These are phyloP conservation scores for Galerina sulciceps DNA, from an alignment of 768 basidiomycete genomes.

Conservation along the genomic window DNA sequence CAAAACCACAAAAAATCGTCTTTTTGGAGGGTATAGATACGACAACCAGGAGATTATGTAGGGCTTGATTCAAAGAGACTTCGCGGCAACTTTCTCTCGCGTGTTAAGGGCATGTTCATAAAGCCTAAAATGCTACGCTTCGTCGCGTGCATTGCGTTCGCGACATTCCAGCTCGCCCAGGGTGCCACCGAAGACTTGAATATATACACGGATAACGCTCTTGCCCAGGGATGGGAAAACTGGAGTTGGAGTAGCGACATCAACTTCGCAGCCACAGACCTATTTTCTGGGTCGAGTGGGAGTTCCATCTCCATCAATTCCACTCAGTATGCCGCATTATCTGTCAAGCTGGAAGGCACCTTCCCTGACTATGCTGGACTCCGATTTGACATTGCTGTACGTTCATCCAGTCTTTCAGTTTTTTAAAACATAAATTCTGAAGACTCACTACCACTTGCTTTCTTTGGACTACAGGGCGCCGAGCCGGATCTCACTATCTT, in stretches of 20 bases:
- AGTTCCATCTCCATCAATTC: conserved; percentile 50
- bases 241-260: conserved; percentile 54
- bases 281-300: conserved; percentile 42
- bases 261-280: conserved; percentile 47
- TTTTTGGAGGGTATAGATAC: not conserved
- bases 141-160: conserved; percentile 22
- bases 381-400: conserved; percentile 52
- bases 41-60: not conserved
- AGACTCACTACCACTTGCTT: not conserved
- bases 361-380: conserved; percentile 51
- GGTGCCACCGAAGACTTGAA: conserved; percentile 35
- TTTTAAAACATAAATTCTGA: not conserved
- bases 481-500: conserved; percentile 48
- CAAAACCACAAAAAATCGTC: not conserved
- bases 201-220: conserved; percentile 44
- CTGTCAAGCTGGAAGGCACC: conserved; percentile 45
- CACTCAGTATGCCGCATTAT: conserved; percentile 46
- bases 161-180: conserved; percentile 19
- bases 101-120: not conserved
- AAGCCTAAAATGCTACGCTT: conserved; percentile 17
- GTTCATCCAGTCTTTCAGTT: conserved; percentile 17
- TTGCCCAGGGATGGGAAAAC: conserved; percentile 52
- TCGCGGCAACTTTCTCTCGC: not conserved
- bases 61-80: not conserved
- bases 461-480: conserved; percentile 37